phyloP scores from a whole-genome alignment of 129 eudicot species.

The Tanacetum coccineum region DNA sequence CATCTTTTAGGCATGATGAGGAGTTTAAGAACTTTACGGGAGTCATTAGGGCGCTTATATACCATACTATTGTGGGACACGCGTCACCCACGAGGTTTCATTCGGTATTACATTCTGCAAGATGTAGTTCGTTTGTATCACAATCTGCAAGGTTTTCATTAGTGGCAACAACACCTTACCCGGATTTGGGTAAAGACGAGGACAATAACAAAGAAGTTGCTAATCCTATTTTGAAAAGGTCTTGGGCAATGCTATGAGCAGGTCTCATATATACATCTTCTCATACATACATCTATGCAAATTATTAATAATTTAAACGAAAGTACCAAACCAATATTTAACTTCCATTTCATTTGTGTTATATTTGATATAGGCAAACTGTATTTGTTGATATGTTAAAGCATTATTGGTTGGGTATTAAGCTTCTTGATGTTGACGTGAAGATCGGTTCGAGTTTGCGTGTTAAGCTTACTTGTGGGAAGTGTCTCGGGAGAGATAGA shows the following conservation, averaged over 20 bases:
- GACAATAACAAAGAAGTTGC: no score
- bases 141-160: slow-evolving; percentile 43
- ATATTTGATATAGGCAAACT: slow-evolving; percentile 57
- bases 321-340: neutral
- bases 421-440: no score
- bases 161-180: slow-evolving; percentile 60
- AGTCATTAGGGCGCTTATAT: slow-evolving; percentile 27
- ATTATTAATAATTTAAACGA: slow-evolving; percentile 11
- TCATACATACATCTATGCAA: neutral
- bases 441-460: slow-evolving; percentile 80
- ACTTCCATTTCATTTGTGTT: slow-evolving; percentile 4
- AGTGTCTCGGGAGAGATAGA: slow-evolving; percentile 91
- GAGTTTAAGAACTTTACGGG: no score
- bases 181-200: slow-evolving; percentile 52
- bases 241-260: no score
- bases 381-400: slow-evolving; percentile 81
- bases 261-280: no score
- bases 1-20: no score
- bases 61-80: slow-evolving; percentile 26
- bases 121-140: no score
- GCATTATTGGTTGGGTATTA: no score
- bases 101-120: no score
- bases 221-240: no score
- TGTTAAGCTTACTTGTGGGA: slow-evolving; percentile 88
- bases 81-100: slow-evolving; percentile 36